Conservation (phyloP, 495 filamentous ascomycete species). For the Eremomyces bilateralis region DNA sequence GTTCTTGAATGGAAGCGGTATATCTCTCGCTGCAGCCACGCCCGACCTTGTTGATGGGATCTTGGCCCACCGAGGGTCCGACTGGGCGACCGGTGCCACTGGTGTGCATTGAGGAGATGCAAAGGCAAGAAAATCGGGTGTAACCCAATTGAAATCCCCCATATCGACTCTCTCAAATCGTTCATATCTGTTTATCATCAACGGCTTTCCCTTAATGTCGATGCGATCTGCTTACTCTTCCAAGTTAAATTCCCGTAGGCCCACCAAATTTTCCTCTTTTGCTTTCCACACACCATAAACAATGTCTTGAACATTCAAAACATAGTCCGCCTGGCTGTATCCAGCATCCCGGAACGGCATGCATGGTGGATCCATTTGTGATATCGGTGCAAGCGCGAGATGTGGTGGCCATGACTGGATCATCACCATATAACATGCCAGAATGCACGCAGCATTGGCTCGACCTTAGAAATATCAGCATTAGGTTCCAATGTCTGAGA, state of each 20-base stretch:
- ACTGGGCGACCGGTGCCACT: slow-evolving; percentile 39
- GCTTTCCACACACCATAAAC: slow-evolving; percentile 98
- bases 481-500: not conserved
- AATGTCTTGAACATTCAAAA: slow-evolving; percentile 83
- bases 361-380: slow-evolving; percentile 83
- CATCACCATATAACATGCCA: slow-evolving; percentile 96
- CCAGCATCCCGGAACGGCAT: slow-evolving; percentile 99
- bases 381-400: slow-evolving; percentile 85
- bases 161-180: slow-evolving; percentile 88
- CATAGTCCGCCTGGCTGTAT: slow-evolving; percentile 95
- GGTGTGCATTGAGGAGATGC: slow-evolving; percentile 79
- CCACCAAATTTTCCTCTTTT: slow-evolving; percentile 79
- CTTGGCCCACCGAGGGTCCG: slow-evolving; percentile 33
- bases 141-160: slow-evolving; percentile 99
- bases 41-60: slow-evolving; percentile 47
- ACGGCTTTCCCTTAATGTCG: not conserved
- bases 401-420: slow-evolving; percentile 98
- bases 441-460: slow-evolving; percentile 87
- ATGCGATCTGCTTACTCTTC: slow-evolving; percentile 46
- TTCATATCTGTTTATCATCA: slow-evolving; percentile 43
- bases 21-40: slow-evolving; percentile 31
- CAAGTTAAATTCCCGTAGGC: slow-evolving; percentile 70
- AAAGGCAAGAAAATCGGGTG: slow-evolving; percentile 84
- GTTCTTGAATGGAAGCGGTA: slow-evolving; percentile 81
- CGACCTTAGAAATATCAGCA: slow-evolving; percentile 27